These are phyloP conservation scores for Oryza australiensis DNA, from an alignment of 176 grass and related monocot species.

Conservation along the genomic window DNA sequence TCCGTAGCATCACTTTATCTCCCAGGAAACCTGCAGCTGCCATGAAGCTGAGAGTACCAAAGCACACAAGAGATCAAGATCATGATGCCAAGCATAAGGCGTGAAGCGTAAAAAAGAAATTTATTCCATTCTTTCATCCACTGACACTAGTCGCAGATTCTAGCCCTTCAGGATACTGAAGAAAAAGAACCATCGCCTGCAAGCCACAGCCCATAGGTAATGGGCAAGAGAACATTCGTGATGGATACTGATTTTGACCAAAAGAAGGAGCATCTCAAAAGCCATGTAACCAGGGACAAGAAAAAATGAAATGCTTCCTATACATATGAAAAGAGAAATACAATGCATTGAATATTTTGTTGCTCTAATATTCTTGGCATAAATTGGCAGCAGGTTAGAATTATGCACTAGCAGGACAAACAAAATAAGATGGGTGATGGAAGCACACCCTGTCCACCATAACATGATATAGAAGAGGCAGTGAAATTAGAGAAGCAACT, in stretches of 20 bases:
- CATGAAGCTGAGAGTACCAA: constrained; percentile 5
- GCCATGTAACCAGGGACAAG: constrained; percentile 30
- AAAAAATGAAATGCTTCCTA: constrained; percentile 5
- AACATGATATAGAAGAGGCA: neutral
- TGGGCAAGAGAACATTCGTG: constrained; percentile 19
- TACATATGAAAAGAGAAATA: neutral
- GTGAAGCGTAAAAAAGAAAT: constrained; percentile 3
- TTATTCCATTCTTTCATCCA: constrained; percentile 20
- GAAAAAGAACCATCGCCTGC: constrained; percentile 11
- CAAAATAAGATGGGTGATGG: neutral
- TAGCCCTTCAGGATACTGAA: constrained; percentile 12
- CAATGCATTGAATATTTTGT: neutral
- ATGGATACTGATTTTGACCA: constrained; percentile 27
- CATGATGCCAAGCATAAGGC: constrained; percentile 43
- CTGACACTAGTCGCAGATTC: constrained; percentile 23
- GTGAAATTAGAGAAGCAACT: neutral
- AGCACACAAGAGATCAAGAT: constrained; percentile 22
- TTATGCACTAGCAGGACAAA: neutral
- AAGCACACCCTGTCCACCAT: neutral
- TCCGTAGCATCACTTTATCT: constrained; percentile 40
- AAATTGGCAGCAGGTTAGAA: neutral
- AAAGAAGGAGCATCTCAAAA: constrained; percentile 10
- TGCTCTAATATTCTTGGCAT: constrained; percentile 4
- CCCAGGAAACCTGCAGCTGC: neutral
- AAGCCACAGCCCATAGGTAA: neutral